Base-by-base conservation (phyloP, 129 eudicot species). In the Saposhnikovia divaricata region DNA sequence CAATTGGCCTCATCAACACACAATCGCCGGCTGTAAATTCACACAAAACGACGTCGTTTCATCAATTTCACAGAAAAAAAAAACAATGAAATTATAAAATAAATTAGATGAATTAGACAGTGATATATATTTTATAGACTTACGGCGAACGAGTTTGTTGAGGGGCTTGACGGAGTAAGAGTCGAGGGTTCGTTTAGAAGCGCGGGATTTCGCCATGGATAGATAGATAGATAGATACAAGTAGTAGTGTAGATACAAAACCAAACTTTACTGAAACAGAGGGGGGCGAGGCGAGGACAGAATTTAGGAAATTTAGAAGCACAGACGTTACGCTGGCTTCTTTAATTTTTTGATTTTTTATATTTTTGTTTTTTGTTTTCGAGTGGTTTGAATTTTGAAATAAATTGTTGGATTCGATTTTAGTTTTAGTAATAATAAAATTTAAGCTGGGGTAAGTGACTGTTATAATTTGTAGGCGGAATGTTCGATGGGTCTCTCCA, bases 1-100 rank as follows among this genome's bases (percentile, higher is more conserved):
- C 94, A 5, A 92, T 34, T 21, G 98, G 91, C 6, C 98, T 82
- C 96, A 92, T 91, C 91, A 90, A 81, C 83, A 95, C 98, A 70
- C 96, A 92, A 63, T 95, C 98, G 25, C 93, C 96, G 65, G 90
- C 97, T 95, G 87, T 39, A 43, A 37, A 37, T 11, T 18, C 77
- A 4, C 44, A 37, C 2, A 43, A 40, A 31, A 13, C 73, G 73
- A 34, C 43, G 39, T 9, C 39, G 40, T 68, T 12, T 46, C 13
- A 14, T 59, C 66, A 66, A 28, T 68, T 21, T 9, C 15, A 63
- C 43, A 40, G 43, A 40, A 2, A 63, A 28, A 2, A n/a, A 9
- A 13, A n/a, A 2, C 27, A 2, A 25, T 4, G 37, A 25, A 18
- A 57, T 18, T 8, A 57, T 19, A 51, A 3, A 19, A 55, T 15